Base-by-base conservation (phyloP, 2,329 filamentous ascomycete genomes). In the Lasiodiplodia theobromae region DNA sequence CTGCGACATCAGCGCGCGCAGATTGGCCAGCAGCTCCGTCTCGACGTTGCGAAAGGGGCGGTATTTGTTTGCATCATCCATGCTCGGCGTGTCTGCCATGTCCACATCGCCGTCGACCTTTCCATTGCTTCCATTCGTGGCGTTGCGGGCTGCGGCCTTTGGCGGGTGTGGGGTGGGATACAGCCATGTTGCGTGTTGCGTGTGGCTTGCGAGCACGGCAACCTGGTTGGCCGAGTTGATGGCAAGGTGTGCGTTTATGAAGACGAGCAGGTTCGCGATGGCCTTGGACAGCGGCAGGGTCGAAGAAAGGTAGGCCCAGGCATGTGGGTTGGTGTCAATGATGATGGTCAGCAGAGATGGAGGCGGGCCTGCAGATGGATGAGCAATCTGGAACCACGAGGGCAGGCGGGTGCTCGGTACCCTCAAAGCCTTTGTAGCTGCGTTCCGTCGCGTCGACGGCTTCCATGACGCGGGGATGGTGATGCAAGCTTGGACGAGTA, bases 241-340 rank as follows among this genome's bases (percentile, higher is more conserved):
- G 72, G 96, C 94, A 38, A 99, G 87, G 78, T 99, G 96, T 67
- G 95, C 93, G 80, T 99, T 98, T 82, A 97, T 90, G 82, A 97
- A 98, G 83, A 99, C 91, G 75, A 98, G 90, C 71, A 98, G 87
- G 81, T 95, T 91, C 70, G 95, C 93, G 70, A 99, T 85, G 70
- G 93, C 93, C 75, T 91, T 91, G 62, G 92, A 92, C 70, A 99
- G 87, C 34, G 95, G 89, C 8, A 98, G 89, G 38, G 87, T 88
- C 68, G 88, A 82, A 70, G 90, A 85, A 54, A 98, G 87, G 70
- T 92, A 86, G 7, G 92, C 89, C 96, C 96, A 97, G 74, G 96
- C 94, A 74, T 94, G 92, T 2, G 96, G 96, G 78, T 99, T 99
- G 31, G 95, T 97, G 83, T 99, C 96, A 82, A 99, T 87, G 76